Percentiles rank a stretch among this genome's conserved stretches.
These are phyloP conservation scores for Knufia fluminis DNA, from an alignment of 2,329 filamentous ascomycete species.

Conservation along the genomic window DNA sequence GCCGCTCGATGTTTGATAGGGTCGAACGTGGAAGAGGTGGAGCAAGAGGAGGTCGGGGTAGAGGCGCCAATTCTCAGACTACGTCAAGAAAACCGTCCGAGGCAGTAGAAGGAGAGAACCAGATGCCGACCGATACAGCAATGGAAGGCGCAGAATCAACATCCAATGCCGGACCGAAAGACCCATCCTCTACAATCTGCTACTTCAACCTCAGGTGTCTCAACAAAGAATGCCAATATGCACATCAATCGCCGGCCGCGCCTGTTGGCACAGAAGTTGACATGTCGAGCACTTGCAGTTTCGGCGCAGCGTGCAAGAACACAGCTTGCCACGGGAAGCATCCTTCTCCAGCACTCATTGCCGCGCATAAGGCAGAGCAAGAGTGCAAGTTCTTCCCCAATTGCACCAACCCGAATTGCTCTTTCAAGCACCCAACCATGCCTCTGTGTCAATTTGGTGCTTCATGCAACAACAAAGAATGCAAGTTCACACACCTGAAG, in stretches of 20 bases:
- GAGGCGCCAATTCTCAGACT: conserved; percentile 18
- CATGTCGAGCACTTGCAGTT: conserved; percentile 69
- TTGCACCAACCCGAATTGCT: conserved; percentile 77
- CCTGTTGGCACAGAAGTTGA: conserved; percentile 69
- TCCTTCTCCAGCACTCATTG: conserved; percentile 75
- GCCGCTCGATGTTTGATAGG: conserved; percentile 64
- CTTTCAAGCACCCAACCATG: conserved; percentile 81
- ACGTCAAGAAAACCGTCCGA: conserved; percentile 14
- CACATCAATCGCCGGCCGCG: conserved; percentile 86
- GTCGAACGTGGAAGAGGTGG: conserved; percentile 37
- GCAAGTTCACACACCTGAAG: conserved; percentile 82
- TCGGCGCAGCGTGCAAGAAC: conserved; percentile 90
- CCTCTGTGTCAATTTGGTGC: conserved; percentile 84
- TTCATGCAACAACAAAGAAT: conserved; percentile 70
- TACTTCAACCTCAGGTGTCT: conserved; percentile 83
- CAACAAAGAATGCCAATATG: conserved; percentile 83
- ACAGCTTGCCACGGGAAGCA: conserved; percentile 85
- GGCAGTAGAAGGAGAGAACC: conserved; percentile 18
- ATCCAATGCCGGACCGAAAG: conserved; percentile 40
- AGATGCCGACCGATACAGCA: conserved; percentile 18
- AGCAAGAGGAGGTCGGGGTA: conserved; percentile 15
- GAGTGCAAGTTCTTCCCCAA: conserved; percentile 89
- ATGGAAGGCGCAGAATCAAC: conserved; percentile 54
- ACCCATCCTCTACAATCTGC: conserved; percentile 61
- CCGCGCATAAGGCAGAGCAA: conserved; percentile 69